A percentile compares a stretch with the other conserved stretches of the same genome.
Evolutionary conservation across 768 basidiomycete genomes (phyloP).

Genomic region (Tubosaeta sp.): DNA sequence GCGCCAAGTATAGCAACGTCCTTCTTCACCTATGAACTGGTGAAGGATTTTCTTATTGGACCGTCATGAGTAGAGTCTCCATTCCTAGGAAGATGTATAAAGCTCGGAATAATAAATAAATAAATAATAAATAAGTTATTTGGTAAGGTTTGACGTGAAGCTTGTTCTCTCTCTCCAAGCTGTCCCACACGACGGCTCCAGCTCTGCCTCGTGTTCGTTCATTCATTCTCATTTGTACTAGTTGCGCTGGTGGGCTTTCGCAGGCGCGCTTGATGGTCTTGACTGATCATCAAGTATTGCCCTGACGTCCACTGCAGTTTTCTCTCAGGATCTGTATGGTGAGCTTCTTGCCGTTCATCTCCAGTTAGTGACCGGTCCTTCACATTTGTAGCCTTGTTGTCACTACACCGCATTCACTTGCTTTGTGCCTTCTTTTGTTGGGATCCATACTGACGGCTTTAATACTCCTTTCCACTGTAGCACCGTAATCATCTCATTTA

Average conservation of each 20-base stretch:
- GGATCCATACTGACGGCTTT: constrained; percentile 14
- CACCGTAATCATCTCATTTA: constrained; percentile 27
- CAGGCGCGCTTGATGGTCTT: constrained; percentile 23
- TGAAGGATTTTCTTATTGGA: constrained; percentile 46
- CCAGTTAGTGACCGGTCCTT: background rate
- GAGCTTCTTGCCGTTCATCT: constrained; percentile 12
- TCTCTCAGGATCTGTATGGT: constrained; percentile 21
- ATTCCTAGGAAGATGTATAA: background rate
- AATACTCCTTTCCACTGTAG: constrained; percentile 19
- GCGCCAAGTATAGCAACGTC: constrained; percentile 85
- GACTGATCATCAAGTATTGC: constrained; percentile 18
- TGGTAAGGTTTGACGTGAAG: constrained; percentile 1
- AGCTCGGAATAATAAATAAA: background rate
- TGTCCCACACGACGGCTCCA: constrained; percentile 13
- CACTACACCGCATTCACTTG: constrained; percentile 19
- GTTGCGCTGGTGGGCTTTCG: constrained; percentile 3
- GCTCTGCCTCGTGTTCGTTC: constrained; percentile 14
- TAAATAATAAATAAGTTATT: constrained; percentile 5
- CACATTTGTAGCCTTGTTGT: constrained; percentile 24
- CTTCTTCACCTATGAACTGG: constrained; percentile 79
- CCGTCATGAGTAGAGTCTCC: background rate
- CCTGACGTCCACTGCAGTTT: constrained; percentile 9
- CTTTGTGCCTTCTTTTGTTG: constrained; percentile 8
- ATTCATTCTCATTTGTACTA: constrained; percentile 8
- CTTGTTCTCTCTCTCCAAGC: background rate